Evolutionary conservation across 2,329 filamentous ascomycete genomes (phyloP).

Genomic region (Colletotrichum tropicale): DNA sequence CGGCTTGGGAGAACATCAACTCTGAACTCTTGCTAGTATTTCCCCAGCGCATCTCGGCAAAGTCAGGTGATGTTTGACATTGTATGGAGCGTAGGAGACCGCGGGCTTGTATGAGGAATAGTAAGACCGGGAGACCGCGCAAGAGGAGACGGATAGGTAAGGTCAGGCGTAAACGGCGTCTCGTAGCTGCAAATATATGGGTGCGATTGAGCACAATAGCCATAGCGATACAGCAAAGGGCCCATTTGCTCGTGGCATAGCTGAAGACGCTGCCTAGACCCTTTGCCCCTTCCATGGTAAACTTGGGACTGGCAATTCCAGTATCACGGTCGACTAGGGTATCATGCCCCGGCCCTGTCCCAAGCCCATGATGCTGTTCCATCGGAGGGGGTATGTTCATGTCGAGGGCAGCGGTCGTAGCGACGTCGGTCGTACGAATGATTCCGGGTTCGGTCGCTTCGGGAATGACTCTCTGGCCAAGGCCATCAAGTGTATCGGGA

Average conservation of each 20-base stretch:
- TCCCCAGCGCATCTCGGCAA: conserved; percentile 72
- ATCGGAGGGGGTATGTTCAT: conserved; percentile 15
- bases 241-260: conserved; percentile 93
- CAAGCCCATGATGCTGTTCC: not conserved
- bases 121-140: conserved; percentile 71
- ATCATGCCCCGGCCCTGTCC: conserved; percentile 29
- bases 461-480: conserved; percentile 64
- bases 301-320: conserved; percentile 39
- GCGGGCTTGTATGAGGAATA: conserved; percentile 72
- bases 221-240: conserved; percentile 83
- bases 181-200: conserved; percentile 89
- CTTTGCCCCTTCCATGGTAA: conserved; percentile 64
- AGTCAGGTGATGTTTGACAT: conserved; percentile 85
- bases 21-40: conserved; percentile 67
- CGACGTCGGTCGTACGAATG: conserved; percentile 44
- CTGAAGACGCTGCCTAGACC: conserved; percentile 86
- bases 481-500: conserved; percentile 64
- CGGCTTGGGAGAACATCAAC: conserved; percentile 73
- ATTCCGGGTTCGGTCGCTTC: conserved; percentile 55
- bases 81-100: conserved; percentile 82
- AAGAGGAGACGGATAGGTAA: conserved; percentile 75
- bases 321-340: conserved; percentile 44
- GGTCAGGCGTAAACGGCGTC: conserved; percentile 76
- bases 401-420: conserved; percentile 44
- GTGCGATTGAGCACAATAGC: conserved; percentile 90